A percentile compares a stretch with the other conserved stretches of the same genome.
These are phyloP conservation scores for Aspergillus sojae DNA, from an alignment of 2,329 filamentous ascomycete genomes.

Conservation along the genomic window DNA sequence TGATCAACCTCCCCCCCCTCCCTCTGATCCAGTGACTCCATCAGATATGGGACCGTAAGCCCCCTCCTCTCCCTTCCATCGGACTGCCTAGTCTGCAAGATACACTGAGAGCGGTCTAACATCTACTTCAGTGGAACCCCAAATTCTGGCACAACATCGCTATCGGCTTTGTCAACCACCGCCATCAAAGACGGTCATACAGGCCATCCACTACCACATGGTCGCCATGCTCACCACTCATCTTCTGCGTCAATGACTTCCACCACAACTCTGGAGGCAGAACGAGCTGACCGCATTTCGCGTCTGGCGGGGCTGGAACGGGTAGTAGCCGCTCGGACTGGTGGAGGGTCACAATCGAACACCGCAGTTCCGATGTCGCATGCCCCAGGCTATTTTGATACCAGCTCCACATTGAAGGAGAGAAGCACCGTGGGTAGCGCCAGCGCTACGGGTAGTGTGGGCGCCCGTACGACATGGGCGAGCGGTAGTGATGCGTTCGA, in stretches of 20 bases:
- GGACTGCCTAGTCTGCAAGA: not conserved
- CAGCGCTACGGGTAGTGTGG: constrained; percentile 75
- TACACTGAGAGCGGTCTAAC: constrained; percentile 22
- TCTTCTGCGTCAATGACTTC: constrained; percentile 61
- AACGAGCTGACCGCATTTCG: constrained; percentile 92
- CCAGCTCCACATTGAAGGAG: constrained; percentile 72
- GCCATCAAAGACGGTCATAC: constrained; percentile 96
- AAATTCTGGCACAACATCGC: constrained; percentile 87
- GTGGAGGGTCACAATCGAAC: constrained; percentile 30
- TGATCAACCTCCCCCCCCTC: constrained; percentile 82
- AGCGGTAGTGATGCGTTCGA: constrained; percentile 63
- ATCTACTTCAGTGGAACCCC: constrained; percentile 73
- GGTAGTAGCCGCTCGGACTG: constrained; percentile 72
- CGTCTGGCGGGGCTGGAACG: constrained; percentile 89
- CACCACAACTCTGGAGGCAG: constrained; percentile 79
- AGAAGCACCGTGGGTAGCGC: constrained; percentile 88
- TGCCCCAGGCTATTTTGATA: constrained; percentile 78
- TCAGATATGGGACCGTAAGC: constrained; percentile 83
- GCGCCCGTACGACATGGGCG: constrained; percentile 70
- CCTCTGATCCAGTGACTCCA: constrained; percentile 81
- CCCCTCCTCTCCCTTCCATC: constrained; percentile 25
- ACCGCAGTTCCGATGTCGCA: constrained; percentile 43
- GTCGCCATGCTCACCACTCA: constrained; percentile 56
- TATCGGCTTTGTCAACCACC: constrained; percentile 88
- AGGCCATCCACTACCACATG: constrained; percentile 69